Percentiles rank a stretch among this genome's conserved stretches.
These are phyloP conservation scores for Candida michaelii DNA, from an alignment of 805 yeast genomes.

Conservation along the genomic window DNA sequence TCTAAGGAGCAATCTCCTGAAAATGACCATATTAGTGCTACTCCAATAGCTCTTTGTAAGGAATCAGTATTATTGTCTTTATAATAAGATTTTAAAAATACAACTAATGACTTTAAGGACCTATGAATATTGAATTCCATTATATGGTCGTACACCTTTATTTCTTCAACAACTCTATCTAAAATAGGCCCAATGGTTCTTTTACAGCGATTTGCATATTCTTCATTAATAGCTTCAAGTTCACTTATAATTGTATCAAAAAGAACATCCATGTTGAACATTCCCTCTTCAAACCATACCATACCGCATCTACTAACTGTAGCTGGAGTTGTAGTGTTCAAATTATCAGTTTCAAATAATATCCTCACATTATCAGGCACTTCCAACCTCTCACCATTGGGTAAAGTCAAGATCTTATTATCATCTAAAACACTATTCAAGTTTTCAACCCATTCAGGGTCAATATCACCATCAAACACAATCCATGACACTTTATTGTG, in stretches of 20 bases:
- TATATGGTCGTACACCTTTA: constrained; percentile 39
- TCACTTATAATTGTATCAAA: constrained; percentile 6
- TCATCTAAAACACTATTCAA: constrained; percentile 91
- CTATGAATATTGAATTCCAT: constrained; percentile 48
- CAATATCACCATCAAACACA: constrained; percentile 88
- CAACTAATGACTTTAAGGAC: constrained; percentile 37
- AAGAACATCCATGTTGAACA: constrained; percentile 2
- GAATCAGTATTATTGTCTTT: constrained; percentile 19
- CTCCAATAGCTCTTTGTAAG: constrained; percentile 30
- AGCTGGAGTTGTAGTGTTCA: constrained; percentile 79
- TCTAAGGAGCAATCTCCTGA: constrained; percentile 52
- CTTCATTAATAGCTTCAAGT: constrained; percentile 1
- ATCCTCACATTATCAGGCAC: constrained; percentile 64
- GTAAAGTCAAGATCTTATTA: constrained; percentile 74
- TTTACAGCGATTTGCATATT: background rate
- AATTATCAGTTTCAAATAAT: constrained; percentile 72
- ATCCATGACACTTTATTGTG: constrained; percentile 62
- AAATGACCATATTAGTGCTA: constrained; percentile 57
- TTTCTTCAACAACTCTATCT: background rate
- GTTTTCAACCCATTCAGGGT: constrained; percentile 91
- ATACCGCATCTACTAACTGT: constrained; percentile 92
- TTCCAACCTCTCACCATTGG: constrained; percentile 82
- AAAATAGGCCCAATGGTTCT: constrained; percentile 1
- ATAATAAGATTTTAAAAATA: constrained; percentile 39
- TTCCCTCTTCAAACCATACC: constrained; percentile 59